A percentile compares a stretch with the other conserved stretches of the same genome.
Conservation (phyloP, 352 stramenopile genomes). For the Globisporangium acanthophoron region DNA sequence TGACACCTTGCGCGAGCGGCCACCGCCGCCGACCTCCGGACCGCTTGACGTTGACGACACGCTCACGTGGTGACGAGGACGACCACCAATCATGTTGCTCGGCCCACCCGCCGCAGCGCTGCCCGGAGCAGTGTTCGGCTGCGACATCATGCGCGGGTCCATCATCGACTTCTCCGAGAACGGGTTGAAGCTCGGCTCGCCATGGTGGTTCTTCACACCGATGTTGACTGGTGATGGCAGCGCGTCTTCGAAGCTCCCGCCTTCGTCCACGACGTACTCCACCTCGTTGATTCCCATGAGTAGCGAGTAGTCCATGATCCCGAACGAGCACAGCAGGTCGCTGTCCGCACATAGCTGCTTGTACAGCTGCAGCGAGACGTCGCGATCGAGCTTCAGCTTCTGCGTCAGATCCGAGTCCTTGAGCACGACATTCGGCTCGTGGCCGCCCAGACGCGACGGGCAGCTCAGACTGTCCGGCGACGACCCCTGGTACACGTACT, state of each 20-base stretch:
- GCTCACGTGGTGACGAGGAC: conserved; percentile 50
- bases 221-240: conserved; percentile 22
- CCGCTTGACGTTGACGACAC: conserved; percentile 38
- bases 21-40: conserved; percentile 9
- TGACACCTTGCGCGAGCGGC: conserved; percentile 50
- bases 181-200: conserved; percentile 40
- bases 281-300: conserved; percentile 89
- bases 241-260: conserved; percentile 26
- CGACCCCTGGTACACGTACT: conserved; percentile 73
- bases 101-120: not conserved
- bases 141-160: conserved; percentile 35
- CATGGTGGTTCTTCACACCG: conserved; percentile 14
- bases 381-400: conserved; percentile 81
- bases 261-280: conserved; percentile 82
- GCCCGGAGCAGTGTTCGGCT: not conserved
- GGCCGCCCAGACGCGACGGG: conserved; percentile 60
- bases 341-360: conserved; percentile 76
- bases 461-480: conserved; percentile 67
- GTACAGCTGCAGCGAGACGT: conserved; percentile 67
- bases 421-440: conserved; percentile 86
- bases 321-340: conserved; percentile 80
- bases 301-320: conserved; percentile 92
- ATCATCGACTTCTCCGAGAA: conserved; percentile 67
- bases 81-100: conserved; percentile 1
- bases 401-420: conserved; percentile 88